Conservation (phyloP, 2,329 filamentous ascomycete genomes). For the Aureobasidium namibiae region DNA sequence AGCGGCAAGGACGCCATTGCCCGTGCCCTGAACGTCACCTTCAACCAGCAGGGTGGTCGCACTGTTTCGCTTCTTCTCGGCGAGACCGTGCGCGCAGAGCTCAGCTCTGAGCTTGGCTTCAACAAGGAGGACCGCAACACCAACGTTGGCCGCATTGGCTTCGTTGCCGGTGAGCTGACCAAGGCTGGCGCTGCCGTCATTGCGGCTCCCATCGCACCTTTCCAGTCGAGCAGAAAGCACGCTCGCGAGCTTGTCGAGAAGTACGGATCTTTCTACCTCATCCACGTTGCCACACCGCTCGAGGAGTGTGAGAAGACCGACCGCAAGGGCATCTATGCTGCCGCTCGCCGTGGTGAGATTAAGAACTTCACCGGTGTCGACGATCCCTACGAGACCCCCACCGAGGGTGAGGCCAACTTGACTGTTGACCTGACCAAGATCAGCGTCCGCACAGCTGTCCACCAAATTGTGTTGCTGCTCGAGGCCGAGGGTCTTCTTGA, state of each 20-base stretch:
- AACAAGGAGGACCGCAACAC: constrained; percentile 82
- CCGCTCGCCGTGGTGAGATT: constrained; percentile 80
- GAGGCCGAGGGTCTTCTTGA: constrained; percentile 87
- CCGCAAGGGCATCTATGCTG: constrained; percentile 79
- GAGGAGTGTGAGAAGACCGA: constrained; percentile 94
- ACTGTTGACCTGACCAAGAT: constrained; percentile 79
- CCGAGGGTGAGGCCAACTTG: constrained; percentile 75
- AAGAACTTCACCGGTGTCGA: constrained; percentile 98
- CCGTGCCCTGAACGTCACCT: constrained; percentile 87
- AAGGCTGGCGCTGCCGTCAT: constrained; percentile 90
- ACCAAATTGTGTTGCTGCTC: constrained; percentile 89
- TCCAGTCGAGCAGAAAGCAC: constrained; percentile 65
- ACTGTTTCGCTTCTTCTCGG: constrained; percentile 90
- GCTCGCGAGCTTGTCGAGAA: constrained; percentile 82
- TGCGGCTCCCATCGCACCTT: constrained; percentile 90
- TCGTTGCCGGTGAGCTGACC: constrained; percentile 91
- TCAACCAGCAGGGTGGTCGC: constrained; percentile 96
- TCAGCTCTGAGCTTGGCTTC: constrained; percentile 94
- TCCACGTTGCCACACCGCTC: constrained; percentile 89
- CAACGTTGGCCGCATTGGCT: constrained; percentile 94
- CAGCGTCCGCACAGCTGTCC: constrained; percentile 83
- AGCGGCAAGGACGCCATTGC: constrained; percentile 95
- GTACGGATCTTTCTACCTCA: constrained; percentile 84
- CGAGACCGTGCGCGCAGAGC: constrained; percentile 87
- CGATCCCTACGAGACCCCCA: constrained; percentile 84